These are phyloP conservation scores for Leishmania tarentolae DNA, from an alignment of 208 protist genomes.

Conservation along the genomic window DNA sequence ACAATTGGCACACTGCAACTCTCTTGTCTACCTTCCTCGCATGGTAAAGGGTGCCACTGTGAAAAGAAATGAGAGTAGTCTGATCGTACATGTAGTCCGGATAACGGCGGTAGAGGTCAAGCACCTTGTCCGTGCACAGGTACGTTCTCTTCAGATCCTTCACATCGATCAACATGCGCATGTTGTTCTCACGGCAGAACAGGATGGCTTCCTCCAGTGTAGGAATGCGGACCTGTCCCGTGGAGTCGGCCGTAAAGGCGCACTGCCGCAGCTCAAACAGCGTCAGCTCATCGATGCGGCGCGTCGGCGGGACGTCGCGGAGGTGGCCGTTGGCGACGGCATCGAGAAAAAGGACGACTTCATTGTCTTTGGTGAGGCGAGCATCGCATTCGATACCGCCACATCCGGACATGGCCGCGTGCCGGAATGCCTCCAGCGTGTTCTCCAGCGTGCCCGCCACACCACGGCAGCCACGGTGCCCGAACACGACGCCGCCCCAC, in stretches of 20 bases:
- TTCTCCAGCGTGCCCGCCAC: conserved; percentile 84
- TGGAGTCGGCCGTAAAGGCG: conserved; percentile 66
- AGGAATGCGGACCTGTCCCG: conserved; percentile 69
- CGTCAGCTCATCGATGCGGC: conserved; percentile 70
- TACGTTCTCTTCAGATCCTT: conserved; percentile 63
- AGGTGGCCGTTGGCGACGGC: conserved; percentile 49
- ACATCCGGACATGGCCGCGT: conserved; percentile 70
- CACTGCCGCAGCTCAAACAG: conserved; percentile 76
- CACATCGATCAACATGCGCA: conserved; percentile 88
- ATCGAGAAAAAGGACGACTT: conserved; percentile 87
- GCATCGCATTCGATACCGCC: conserved; percentile 86
- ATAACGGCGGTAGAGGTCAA: conserved; percentile 83
- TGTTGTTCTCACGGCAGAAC: conserved; percentile 76
- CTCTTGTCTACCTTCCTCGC: conserved; percentile 62
- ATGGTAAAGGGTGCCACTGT: conserved; percentile 72
- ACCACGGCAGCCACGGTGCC: conserved; percentile 85
- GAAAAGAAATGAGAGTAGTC: conserved; percentile 86
- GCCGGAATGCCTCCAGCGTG: conserved; percentile 86
- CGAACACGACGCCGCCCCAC: conserved; percentile 84
- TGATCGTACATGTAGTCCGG: conserved; percentile 89
- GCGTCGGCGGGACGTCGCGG: conserved; percentile 39
- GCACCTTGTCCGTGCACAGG: conserved; percentile 76
- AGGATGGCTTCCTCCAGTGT: conserved; percentile 87
- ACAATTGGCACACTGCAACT: conserved; percentile 80
- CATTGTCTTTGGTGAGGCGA: conserved; percentile 86